phyloP scores from a whole-genome alignment of 1,139 yeast species.

The Petasospora fabianii region DNA sequence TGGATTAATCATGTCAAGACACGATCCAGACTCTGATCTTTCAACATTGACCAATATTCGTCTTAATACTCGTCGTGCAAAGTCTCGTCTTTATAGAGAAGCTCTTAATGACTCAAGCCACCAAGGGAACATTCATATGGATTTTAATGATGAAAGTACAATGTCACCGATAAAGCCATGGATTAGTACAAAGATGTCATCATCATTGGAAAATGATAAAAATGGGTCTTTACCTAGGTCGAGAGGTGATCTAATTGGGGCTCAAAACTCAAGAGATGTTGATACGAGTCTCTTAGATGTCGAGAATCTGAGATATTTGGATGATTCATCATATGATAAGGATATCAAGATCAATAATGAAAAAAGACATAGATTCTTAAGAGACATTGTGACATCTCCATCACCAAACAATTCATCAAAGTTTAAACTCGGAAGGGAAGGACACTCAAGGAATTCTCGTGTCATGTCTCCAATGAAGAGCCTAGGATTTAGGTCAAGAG shows the following conservation, averaged over 20 bases:
- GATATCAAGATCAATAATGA: constrained; percentile 13
- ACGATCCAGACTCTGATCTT: constrained; percentile 13
- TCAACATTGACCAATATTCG: constrained; percentile 23
- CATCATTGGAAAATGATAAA: not conserved
- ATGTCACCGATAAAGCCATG: constrained; percentile 14
- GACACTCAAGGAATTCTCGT: too few relatives aligned
- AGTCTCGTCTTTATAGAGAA: constrained; percentile 13
- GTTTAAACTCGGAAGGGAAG: too few relatives aligned
- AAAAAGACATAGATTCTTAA: constrained; percentile 20
- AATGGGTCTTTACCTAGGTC: too few relatives aligned
- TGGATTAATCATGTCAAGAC: constrained; percentile 9
- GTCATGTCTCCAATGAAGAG: constrained; percentile 1
- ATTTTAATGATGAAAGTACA: constrained; percentile 11
- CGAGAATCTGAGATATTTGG: constrained; percentile 17
- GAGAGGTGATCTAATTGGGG: constrained; percentile 2
- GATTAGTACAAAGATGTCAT: constrained; percentile 7
- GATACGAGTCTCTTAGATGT: constrained; percentile 16
- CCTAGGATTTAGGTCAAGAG: constrained; percentile 12
- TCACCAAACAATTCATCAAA: too few relatives aligned
- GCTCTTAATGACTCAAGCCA: constrained; percentile 3
- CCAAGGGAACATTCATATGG: constrained; percentile 1
- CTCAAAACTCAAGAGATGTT: constrained; percentile 2
- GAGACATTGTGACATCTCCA: constrained; percentile 11
- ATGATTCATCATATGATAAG: constrained; percentile 12
- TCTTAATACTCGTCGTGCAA: constrained; percentile 17